Base-by-base conservation (phyloP, 1,284 basidiomycete genomes). In the Chondrostereum purpureum region DNA sequence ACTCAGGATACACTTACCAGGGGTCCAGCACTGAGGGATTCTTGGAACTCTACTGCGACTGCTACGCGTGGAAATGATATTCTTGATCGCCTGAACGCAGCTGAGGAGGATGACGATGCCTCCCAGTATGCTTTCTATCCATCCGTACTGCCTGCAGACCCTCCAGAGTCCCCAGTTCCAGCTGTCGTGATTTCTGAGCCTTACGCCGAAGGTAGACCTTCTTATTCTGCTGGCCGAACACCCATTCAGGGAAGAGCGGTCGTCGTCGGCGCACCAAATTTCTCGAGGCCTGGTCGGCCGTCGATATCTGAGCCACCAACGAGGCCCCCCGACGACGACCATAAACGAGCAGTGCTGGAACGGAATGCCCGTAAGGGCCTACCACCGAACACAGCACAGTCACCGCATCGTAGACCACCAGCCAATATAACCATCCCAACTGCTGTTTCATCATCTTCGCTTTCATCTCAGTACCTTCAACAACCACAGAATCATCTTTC, bases 321-420 rank as follows among this genome's bases (percentile, higher is more conserved):
- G 18, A 61, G 65, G 49, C 60, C 69, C 19, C 62, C 65, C 12
- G 65, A 72, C 34, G 73, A 76, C 44, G 75, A 77, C 39, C 67
- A 72, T 53, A 85, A 84, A 53, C 68, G 70, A 24, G 66, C 66
- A 45, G 83, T 84, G 8, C 62, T 85, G 34, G 72, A 80, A 56
- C 68, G 83, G 34, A 83, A 13, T n/a, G 17, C 33, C 6, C 33
- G n/a, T 34, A 34, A 34, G n/a, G 5, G 5, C n/a, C 17, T 16
- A 34, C 33, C 33, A 6, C 33, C 33, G n/a, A 6, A n/a, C 33
- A 13, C 33, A 34, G 6, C 6, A 16, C n/a, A 16, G n/a, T 34
- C 17, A 16, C 33, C n/a, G n/a, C 33, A 13, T 6, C n/a, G 6
- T 34, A 4, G n/a, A 34, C 2, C 33, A 6, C 17, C n/a, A n/a